Percentiles rank a stretch among this genome's conserved stretches.
phyloP scores from a whole-genome alignment of 352 stramenopile genomes.

The Pythium pyrilobum region DNA sequence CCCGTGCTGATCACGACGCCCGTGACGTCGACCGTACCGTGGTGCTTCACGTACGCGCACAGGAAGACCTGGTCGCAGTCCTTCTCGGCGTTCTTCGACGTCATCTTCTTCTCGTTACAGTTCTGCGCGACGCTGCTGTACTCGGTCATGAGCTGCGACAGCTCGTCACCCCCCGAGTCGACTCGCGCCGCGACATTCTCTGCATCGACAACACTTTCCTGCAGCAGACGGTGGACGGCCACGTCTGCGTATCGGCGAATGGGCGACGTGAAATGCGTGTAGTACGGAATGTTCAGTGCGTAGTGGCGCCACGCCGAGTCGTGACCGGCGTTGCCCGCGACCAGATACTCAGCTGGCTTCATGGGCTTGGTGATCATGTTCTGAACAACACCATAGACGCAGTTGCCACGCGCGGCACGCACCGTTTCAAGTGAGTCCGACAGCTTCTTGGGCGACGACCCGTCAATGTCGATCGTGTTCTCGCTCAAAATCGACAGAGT shows the following conservation, averaged over 20 bases:
- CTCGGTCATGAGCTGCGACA: constrained; percentile 29
- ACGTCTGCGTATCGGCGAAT: constrained; percentile 93
- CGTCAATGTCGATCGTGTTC: constrained; percentile 76
- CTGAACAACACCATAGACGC: constrained; percentile 86
- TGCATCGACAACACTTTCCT: constrained; percentile 35
- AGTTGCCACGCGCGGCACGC: constrained; percentile 62
- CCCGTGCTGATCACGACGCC: constrained; percentile 70
- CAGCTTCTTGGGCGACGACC: constrained; percentile 70
- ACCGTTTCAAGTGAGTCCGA: constrained; percentile 83
- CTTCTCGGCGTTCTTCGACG: constrained; percentile 75
- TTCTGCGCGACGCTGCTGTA: constrained; percentile 53
- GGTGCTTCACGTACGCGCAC: constrained; percentile 66
- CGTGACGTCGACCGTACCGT: constrained; percentile 52
- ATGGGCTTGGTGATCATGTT: constrained; percentile 94
- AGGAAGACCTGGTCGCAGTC: constrained; percentile 78
- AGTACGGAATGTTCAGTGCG: constrained; percentile 96
- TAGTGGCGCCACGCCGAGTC: constrained; percentile 91
- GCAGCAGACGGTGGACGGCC: constrained; percentile 67
- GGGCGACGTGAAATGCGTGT: constrained; percentile 98
- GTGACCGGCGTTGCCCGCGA: constrained; percentile 70
- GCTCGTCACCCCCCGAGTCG: constrained; percentile 11
- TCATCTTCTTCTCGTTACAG: constrained; percentile 86
- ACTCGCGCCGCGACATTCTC: constrained; percentile 5
- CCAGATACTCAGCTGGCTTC: constrained; percentile 92
- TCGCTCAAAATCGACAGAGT: constrained; percentile 37